Base-by-base conservation (phyloP, 768 basidiomycete genomes). In the Mycena polygramma region DNA sequence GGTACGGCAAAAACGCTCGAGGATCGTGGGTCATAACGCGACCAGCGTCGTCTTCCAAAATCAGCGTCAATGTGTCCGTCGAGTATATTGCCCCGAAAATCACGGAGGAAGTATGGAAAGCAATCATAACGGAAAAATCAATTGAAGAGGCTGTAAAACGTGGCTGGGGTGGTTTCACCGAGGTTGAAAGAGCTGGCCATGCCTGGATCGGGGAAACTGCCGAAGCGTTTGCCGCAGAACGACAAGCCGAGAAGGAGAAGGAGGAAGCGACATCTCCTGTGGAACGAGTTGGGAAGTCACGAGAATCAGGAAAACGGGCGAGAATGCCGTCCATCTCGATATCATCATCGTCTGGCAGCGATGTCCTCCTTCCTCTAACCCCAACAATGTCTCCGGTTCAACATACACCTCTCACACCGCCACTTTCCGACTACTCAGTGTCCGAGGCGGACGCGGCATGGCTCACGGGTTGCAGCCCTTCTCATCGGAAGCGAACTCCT, bases 1-100 rank as follows among this genome's bases (percentile, higher is more conserved):
- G 82, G 82, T 81, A 80, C 52, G 81, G 82, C 20, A 77, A 78
- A 39, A 67, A 72, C 66, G 82, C 74, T n/a, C 74, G 79, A 60
- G 82, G 82, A 53, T 72, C 73, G 14, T 82, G 80, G 81, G 57
- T 54, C 39, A 71, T 80, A 26, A 71, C 72, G 11, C 75, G 79
- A 30, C 74, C 74, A 14, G 45, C 68, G 43, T 73, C 74, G 37
- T 75, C 73, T 17, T 76, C 77, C 46, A 80, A 79, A 65, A 75
- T 75, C 67, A 77, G 76, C 68, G 65, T 75, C 26, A 81, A 79
- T 63, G 78, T 81, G 62, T 71, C 75, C n/a, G 79, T 82, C 62
- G 78, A 81, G 36, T 79, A 81, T 70, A 19, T 54, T 35, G 53
- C 77, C 45, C 81, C 81, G 10, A 68, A 39, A 36, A 57, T 79